Percentiles rank a stretch among this genome's conserved stretches.
These are phyloP conservation scores for Metschnikowia chrysomelidarum DNA, from an alignment of 805 yeast species.

Conservation along the genomic window DNA sequence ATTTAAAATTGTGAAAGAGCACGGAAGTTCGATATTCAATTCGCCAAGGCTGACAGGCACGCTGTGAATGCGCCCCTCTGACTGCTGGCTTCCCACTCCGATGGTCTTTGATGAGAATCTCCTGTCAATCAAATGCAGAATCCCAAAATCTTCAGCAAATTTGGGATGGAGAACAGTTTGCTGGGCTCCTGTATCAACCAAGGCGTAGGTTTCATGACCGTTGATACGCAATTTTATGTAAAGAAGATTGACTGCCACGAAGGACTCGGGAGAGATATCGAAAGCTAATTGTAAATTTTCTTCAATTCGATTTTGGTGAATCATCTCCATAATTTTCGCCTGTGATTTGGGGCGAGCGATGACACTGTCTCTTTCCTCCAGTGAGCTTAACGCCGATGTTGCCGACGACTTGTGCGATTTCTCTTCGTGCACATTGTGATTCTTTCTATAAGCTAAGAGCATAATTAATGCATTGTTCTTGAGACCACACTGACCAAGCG, in stretches of 20 bases:
- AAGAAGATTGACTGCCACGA: slow-evolving; percentile 79
- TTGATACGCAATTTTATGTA: slow-evolving; percentile 77
- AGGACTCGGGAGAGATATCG: slow-evolving; percentile 88
- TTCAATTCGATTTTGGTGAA: slow-evolving; percentile 69
- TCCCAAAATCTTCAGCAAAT: slow-evolving; percentile 70
- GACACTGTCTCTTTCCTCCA: slow-evolving; percentile 31
- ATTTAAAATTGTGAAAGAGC: slow-evolving; percentile 51
- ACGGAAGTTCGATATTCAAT: slow-evolving; percentile 37
- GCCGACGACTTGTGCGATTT: slow-evolving; percentile 1
- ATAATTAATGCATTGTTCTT: slow-evolving; percentile 61
- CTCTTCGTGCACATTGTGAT: no score
- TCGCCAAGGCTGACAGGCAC: slow-evolving; percentile 80
- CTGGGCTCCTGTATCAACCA: slow-evolving; percentile 97
- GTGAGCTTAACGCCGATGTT: not conserved
- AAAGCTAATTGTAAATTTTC: slow-evolving; percentile 77
- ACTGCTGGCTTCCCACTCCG: slow-evolving; percentile 84
- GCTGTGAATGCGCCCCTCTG: slow-evolving; percentile 82
- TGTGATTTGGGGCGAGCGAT: slow-evolving; percentile 68
- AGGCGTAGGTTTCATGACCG: slow-evolving; percentile 80
- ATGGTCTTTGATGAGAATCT: slow-evolving; percentile 79
- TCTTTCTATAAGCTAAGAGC: slow-evolving; percentile 30
- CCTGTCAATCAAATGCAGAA: slow-evolving; percentile 71
- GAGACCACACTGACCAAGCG: slow-evolving; percentile 48
- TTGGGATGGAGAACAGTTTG: slow-evolving; percentile 77
- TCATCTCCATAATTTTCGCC: slow-evolving; percentile 56